A percentile compares a stretch with the other conserved stretches of the same genome.
phyloP scores from a whole-genome alignment of 2,329 filamentous ascomycete genomes.

The Fusarium graminum region DNA sequence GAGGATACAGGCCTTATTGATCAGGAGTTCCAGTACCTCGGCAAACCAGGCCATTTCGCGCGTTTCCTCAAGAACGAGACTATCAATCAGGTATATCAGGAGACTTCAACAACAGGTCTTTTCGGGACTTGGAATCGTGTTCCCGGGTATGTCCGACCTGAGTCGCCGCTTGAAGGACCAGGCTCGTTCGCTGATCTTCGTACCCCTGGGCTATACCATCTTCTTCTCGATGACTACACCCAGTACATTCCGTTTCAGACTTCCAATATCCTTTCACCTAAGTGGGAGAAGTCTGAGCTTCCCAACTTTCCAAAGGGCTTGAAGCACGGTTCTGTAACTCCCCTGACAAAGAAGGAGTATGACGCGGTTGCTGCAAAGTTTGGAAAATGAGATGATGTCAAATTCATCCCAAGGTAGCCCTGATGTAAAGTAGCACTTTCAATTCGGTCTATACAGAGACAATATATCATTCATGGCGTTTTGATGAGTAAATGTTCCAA shows the following conservation, averaged over 20 bases:
- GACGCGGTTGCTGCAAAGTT: slow-evolving; percentile 50
- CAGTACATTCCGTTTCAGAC: slow-evolving; percentile 61
- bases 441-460: not conserved
- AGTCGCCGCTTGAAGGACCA: slow-evolving; percentile 54
- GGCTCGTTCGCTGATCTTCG: slow-evolving; percentile 56
- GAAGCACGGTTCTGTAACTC: slow-evolving; percentile 63
- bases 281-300: slow-evolving; percentile 53
- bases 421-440: not conserved
- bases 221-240: slow-evolving; percentile 61
- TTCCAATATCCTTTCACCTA: slow-evolving; percentile 51
- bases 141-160: slow-evolving; percentile 51
- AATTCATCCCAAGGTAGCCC: not conserved
- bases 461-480: too few species aligned
- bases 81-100: slow-evolving; percentile 62
- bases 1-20: slow-evolving; percentile 62
- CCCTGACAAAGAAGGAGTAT: slow-evolving; percentile 58
- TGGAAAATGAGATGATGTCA: not conserved
- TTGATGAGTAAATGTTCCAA: too few species aligned
- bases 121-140: slow-evolving; percentile 63
- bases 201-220: slow-evolving; percentile 54
- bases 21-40: slow-evolving; percentile 61
- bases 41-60: slow-evolving; percentile 56
- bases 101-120: slow-evolving; percentile 59
- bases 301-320: slow-evolving; percentile 58
- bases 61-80: slow-evolving; percentile 67